These are phyloP conservation scores for Ilex paraguariensis DNA, from an alignment of 305 asterid species.

Conservation along the genomic window DNA sequence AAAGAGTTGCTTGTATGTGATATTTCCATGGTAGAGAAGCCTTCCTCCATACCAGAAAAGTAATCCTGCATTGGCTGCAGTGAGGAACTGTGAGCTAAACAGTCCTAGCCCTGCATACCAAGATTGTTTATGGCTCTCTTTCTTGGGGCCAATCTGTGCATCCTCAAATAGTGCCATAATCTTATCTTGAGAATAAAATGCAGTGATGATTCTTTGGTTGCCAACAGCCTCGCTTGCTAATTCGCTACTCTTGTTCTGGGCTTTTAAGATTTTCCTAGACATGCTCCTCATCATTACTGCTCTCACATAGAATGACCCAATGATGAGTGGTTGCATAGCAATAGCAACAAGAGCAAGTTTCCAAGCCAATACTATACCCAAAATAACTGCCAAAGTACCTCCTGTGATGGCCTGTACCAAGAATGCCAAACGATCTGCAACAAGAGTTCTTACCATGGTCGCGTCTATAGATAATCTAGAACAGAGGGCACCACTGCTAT, in stretches of 20 bases:
- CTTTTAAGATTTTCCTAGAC: constrained; percentile 39
- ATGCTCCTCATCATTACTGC: constrained; percentile 33
- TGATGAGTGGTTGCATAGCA: constrained; percentile 41
- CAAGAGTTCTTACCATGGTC: background rate
- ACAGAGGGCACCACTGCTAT: background rate
- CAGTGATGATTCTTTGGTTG: constrained; percentile 47
- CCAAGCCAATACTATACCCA: constrained; percentile 40
- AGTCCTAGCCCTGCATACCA: constrained; percentile 54
- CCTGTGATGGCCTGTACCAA: constrained; percentile 32
- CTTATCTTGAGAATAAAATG: constrained; percentile 41
- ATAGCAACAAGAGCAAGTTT: constrained; percentile 33
- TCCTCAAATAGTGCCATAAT: constrained; percentile 32
- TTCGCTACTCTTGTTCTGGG: constrained; percentile 51
- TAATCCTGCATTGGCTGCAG: constrained; percentile 29
- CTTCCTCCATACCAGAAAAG: constrained; percentile 57
- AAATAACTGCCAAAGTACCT: constrained; percentile 24
- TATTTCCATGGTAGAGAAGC: constrained; percentile 25
- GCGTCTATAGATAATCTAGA: background rate
- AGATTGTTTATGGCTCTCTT: constrained; percentile 41
- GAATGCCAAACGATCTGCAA: constrained; percentile 35
- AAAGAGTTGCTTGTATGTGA: constrained; percentile 35
- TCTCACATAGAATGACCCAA: constrained; percentile 6
- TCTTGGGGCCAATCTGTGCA: constrained; percentile 30
- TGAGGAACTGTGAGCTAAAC: constrained; percentile 38
- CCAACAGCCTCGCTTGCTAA: constrained; percentile 52